Base-by-base conservation (phyloP, 2,329 filamentous ascomycete genomes). In the Aquanectria penicillioides region DNA sequence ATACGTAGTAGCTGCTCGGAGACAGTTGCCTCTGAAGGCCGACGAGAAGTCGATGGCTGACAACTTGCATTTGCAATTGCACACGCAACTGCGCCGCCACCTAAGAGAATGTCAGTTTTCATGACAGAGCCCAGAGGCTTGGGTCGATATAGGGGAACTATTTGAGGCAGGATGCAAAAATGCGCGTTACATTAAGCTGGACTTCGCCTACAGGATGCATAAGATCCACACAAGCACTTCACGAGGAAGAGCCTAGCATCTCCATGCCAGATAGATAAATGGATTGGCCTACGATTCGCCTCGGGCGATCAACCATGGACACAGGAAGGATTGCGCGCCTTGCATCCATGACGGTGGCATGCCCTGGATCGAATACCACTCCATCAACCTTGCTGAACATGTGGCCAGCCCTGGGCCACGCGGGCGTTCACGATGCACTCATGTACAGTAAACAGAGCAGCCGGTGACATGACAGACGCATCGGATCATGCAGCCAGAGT, bases 251-350 rank as follows among this genome's bases (percentile, higher is more conserved):
- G 17, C 38, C 54, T 37, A 43, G 46, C 10, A 31, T 6, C 18
- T 13, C 11, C 8, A 57, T 57, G 53, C 17, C 29, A 44, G 53
- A 50, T 56, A 31, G 18, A 56, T 31, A 37, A 23, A 26, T 11
- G 23, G 23, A 28, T 15, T 41, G 33, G 34, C 34, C 51, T 41
- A 25, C 17, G 34, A 29, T 23, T 25, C 10, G 44, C 26, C 46
- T 54, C 40, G 18, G 33, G n/a, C 25, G 38, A 49, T 56, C 17
- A 34, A 43, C 12, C 36, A 52, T 36, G 25, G 26, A 26, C 15
- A 33, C 12, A 41, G 47, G 25, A 29, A 38, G 36, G 34, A 38
- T 23, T n/a, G n/a, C n/a, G 36, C 36, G 25, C 13, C 34, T 13
- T 49, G 28, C 22, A 9, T n/a, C n/a, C n/a, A n/a, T n/a, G n/a